phyloP scores from a whole-genome alignment of 352 stramenopile species.

The Pythium sp. region DNA sequence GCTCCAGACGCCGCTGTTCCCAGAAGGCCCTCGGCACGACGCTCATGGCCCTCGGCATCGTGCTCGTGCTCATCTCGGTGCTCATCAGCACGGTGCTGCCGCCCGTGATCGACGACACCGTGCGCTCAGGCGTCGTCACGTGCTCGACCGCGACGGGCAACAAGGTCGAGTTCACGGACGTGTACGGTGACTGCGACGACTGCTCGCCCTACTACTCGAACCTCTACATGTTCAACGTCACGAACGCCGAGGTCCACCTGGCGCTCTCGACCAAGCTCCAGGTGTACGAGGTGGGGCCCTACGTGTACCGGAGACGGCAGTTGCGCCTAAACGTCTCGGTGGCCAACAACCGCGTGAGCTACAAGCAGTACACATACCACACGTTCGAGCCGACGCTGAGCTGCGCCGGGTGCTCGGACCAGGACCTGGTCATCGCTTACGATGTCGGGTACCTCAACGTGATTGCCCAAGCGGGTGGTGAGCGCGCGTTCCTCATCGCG shows the following conservation, averaged over 20 bases:
- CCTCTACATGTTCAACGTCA: constrained; percentile 72
- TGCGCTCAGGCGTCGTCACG: constrained; percentile 31
- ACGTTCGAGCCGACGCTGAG: constrained; percentile 44
- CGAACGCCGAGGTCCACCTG: constrained; percentile 64
- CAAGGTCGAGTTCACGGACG: constrained; percentile 47
- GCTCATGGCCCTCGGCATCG: constrained; percentile 27
- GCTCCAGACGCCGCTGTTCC: constrained; percentile 32
- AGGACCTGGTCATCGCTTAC: constrained; percentile 52
- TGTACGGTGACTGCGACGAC: constrained; percentile 72
- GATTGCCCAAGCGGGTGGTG: constrained; percentile 54
- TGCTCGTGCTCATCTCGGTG: constrained; percentile 39
- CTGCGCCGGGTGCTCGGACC: constrained; percentile 54
- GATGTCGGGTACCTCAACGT: constrained; percentile 74
- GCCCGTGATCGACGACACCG: constrained; percentile 44
- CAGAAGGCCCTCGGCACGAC: constrained; percentile 33
- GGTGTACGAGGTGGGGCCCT: constrained; percentile 65
- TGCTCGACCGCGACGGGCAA: constrained; percentile 38
- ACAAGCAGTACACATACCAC: constrained; percentile 82
- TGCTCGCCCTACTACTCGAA: constrained; percentile 74
- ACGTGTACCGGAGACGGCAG: constrained; percentile 64
- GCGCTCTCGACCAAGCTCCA: constrained; percentile 47
- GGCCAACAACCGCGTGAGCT: constrained; percentile 50
- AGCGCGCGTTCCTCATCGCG: constrained; percentile 46
- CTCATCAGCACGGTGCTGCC: constrained; percentile 56
- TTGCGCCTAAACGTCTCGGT: constrained; percentile 64